Evolutionary conservation across 1,284 basidiomycete genomes (phyloP).

Genomic region (Xerocomus minutiporus): DNA sequence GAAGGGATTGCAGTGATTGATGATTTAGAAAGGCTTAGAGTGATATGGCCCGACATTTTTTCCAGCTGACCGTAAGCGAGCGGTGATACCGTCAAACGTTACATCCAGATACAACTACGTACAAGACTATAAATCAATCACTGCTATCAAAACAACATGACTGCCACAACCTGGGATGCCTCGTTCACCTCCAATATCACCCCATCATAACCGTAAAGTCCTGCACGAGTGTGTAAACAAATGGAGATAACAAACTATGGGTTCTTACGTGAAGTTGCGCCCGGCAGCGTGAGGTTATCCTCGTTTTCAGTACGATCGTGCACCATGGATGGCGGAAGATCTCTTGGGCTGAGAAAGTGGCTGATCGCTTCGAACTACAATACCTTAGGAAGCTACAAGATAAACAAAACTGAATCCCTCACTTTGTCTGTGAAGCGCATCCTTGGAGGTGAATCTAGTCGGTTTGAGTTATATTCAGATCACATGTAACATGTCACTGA

Average conservation of each 20-base stretch:
- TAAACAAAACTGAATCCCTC: slow-evolving; percentile 12
- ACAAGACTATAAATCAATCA: not conserved
- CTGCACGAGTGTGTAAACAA: slow-evolving; percentile 35
- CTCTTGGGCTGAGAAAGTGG: slow-evolving; percentile 66
- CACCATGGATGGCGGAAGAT: slow-evolving; percentile 74
- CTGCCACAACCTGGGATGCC: slow-evolving; percentile 67
- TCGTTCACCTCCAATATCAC: slow-evolving; percentile 78
- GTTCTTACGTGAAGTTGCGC: slow-evolving; percentile 64
- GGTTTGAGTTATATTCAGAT: slow-evolving; percentile 4
- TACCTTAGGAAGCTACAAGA: not conserved
- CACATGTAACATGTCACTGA: slow-evolving; percentile 25
- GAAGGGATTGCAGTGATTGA: slow-evolving; percentile 45
- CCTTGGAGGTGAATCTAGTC: slow-evolving; percentile 60
- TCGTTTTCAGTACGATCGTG: slow-evolving; percentile 84
- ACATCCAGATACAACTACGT: slow-evolving; percentile 1
- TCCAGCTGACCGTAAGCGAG: slow-evolving; percentile 3
- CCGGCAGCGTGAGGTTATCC: slow-evolving; percentile 64
- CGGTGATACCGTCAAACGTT: not conserved
- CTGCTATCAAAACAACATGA: slow-evolving; percentile 59
- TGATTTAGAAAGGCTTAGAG: slow-evolving; percentile 59
- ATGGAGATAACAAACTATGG: slow-evolving; percentile 8
- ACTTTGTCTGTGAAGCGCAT: slow-evolving; percentile 68
- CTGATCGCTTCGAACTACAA: slow-evolving; percentile 67
- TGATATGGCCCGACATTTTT: slow-evolving; percentile 71
- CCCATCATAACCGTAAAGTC: slow-evolving; percentile 75